Conservation (phyloP, 805 yeast species). For the Metschnikowia cerradonensis region DNA sequence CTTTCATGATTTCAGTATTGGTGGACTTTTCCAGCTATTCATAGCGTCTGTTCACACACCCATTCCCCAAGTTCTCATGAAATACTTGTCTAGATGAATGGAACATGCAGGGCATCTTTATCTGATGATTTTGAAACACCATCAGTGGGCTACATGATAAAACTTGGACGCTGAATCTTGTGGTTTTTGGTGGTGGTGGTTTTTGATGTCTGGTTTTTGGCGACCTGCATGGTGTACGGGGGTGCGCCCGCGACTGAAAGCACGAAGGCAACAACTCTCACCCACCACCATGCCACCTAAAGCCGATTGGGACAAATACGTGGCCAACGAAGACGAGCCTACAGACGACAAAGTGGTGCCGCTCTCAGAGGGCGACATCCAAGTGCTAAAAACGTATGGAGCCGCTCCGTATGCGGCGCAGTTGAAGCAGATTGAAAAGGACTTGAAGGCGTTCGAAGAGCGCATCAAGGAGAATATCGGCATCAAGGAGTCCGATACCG, state of each 20-base stretch:
- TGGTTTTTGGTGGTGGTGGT: too few species aligned
- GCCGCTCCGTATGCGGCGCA: constrained; percentile 91
- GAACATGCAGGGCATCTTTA: too few species aligned
- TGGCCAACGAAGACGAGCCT: constrained; percentile 65
- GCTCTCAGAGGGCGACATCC: constrained; percentile 93
- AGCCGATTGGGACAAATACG: constrained; percentile 97
- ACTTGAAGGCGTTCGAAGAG: constrained; percentile 76
- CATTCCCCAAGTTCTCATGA: too few species aligned
- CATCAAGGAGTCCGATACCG: constrained; percentile 92
- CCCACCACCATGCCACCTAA: constrained; percentile 76
- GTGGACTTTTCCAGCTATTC: too few species aligned
- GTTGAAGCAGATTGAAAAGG: constrained; percentile 80
- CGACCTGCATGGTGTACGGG: not conserved
- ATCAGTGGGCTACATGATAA: too few species aligned
- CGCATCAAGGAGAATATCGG: constrained; percentile 95
- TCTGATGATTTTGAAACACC: too few species aligned
- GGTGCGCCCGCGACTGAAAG: constrained; percentile 1
- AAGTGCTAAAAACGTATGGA: constrained; percentile 93
- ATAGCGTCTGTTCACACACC: too few species aligned
- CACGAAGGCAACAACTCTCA: constrained; percentile 1
- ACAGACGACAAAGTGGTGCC: constrained; percentile 73
- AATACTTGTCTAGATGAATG: too few species aligned
- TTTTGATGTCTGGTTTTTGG: not conserved
- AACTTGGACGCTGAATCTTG: too few species aligned
- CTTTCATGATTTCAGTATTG: too few species aligned